Conservation (phyloP, 140 eudicot species). For the Cichorium intybus region DNA sequence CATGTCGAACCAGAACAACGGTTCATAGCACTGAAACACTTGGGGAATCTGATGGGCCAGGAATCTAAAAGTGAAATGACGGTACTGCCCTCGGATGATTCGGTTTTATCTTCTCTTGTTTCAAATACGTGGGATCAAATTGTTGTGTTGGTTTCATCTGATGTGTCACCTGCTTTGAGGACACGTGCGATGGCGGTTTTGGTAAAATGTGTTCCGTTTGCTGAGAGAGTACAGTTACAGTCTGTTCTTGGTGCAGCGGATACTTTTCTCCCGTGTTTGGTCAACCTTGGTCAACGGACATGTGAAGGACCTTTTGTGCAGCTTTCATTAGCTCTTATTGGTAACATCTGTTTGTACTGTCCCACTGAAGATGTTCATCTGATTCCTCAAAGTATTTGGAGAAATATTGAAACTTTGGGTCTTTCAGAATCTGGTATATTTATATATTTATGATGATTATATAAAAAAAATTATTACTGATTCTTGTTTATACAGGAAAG, state of each 20-base stretch:
- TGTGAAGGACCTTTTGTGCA: conserved; percentile 71
- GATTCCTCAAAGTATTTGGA: conserved; percentile 83
- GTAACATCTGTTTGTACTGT: conserved; percentile 69
- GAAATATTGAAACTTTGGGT: conserved; percentile 69
- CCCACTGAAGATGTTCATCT: conserved; percentile 75
- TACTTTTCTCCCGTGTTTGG: conserved; percentile 60
- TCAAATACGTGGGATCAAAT: conserved; percentile 76
- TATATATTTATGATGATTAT: not conserved
- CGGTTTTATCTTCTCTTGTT: conserved; percentile 48
- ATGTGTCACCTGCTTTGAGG: conserved; percentile 58
- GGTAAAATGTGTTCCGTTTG: conserved; percentile 64
- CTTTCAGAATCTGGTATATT: conserved; percentile 52
- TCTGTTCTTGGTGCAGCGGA: conserved; percentile 77
- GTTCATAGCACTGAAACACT: conserved; percentile 72
- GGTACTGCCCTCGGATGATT: conserved; percentile 34
- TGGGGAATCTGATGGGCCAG: conserved; percentile 62
- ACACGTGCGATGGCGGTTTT: conserved; percentile 66
- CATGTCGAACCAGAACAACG: conserved; percentile 96
- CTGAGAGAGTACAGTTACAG: conserved; percentile 55
- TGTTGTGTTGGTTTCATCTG: conserved; percentile 64
- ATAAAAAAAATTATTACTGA: not conserved
- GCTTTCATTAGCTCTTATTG: conserved; percentile 70
- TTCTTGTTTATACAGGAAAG: conserved; percentile 38
- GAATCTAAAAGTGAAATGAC: conserved; percentile 48
- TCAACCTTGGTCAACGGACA: conserved; percentile 51